Evolutionary conservation across 345 rosid species (phyloP), one percentile per base, ranked within the genome.

Genomic region (Erysimum cheiranthoides): DNA sequence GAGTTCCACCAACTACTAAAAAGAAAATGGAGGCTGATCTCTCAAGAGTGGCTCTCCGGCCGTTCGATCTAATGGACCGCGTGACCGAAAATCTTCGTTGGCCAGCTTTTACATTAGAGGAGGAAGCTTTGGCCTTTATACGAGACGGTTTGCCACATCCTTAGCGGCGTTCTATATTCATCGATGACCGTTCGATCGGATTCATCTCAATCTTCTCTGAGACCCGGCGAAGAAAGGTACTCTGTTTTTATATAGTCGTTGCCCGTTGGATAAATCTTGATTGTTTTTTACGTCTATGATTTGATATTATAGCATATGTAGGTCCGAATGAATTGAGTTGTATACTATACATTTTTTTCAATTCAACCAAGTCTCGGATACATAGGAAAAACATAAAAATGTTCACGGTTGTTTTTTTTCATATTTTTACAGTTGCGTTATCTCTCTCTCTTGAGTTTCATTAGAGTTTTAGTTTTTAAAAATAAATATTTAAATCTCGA

Each of bases 101-200:
- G 86, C 65, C 79, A 4, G 36, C 77, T 3, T 36, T 83, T 5
- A 76, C 78, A 12, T 60, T 85, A 5, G 82, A 58, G 60, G 82
- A 87, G 21, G 83, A 84, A 62, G 86, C 81, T 2, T 57, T 77
- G 25, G 8, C 76, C 74, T 78, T 66, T 76, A 84, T 84, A 47
- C 68, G 61, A 64, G 82, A 81, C 10, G 75, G 86, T 59, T 76
- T 84, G 2, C 82, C 86, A 2, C 90, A 81, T 72, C 85, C 84
- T 0, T 80, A 86, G 83, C 82, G 86, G 3, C 74, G 84, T 1
- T 85, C 89, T 3, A 81, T 83, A 36, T 89, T 91, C 74, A 8
- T 82, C 16, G 66, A 76, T 3, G 78, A 71, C 77, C 85, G 71
- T 38, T 88, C 82, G 11, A 68, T 82, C 21, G 87, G 89, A 11